phyloP scores from a whole-genome alignment of 257 asterid species.

The Haberlea rhodopensis region DNA sequence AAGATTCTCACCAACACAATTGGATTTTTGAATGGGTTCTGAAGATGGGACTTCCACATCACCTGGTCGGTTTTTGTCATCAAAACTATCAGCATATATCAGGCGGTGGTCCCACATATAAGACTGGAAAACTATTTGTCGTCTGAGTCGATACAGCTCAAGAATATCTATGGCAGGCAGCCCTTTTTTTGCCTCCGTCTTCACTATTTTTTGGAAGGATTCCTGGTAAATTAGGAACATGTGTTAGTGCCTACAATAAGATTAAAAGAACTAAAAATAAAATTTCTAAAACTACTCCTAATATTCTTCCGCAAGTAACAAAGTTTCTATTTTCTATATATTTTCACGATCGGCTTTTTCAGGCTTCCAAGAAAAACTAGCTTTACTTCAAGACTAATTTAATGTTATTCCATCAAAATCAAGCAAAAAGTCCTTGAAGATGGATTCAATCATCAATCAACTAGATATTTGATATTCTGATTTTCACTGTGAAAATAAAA shows the following conservation, averaged over 20 bases:
- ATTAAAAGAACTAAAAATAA: constrained; percentile 2
- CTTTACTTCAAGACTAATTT: neutral
- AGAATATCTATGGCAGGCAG: constrained; percentile 69
- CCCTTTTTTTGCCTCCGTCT: constrained; percentile 54
- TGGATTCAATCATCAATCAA: neutral
- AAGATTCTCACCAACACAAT: constrained; percentile 33
- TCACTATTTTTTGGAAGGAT: constrained; percentile 48
- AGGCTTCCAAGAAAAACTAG: neutral
- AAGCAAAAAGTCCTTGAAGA: neutral
- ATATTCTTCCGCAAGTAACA: neutral
- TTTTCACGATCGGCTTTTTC: neutral
- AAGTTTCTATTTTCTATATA: neutral
- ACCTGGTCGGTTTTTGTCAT: constrained; percentile 32
- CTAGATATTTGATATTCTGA: neutral
- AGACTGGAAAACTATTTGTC: constrained; percentile 74
- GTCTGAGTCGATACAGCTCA: constrained; percentile 74
- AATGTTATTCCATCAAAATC: neutral
- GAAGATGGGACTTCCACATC: constrained; percentile 30
- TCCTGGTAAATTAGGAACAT: constrained; percentile 51
- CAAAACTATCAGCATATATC: constrained; percentile 54
- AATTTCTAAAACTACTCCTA: neutral
- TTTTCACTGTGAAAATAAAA: neutral
- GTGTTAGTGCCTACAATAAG: constrained; percentile 23
- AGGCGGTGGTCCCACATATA: constrained; percentile 89
- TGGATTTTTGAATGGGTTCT: constrained; percentile 40